Base-by-base conservation (phyloP, 192 early-diverging fungal genomes). In the Coemansia sp. region DNA sequence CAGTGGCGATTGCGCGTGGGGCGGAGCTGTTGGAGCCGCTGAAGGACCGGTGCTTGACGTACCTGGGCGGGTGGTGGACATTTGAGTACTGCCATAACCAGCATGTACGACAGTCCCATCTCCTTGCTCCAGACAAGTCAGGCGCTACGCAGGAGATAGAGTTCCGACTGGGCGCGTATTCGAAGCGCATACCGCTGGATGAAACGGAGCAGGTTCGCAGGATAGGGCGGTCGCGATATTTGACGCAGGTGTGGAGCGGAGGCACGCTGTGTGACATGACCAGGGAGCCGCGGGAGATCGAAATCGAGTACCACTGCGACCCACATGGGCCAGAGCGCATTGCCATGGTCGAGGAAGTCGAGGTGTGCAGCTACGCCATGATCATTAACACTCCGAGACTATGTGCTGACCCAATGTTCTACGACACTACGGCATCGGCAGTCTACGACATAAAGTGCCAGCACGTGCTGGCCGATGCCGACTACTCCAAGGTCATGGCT, bases 291-390 rank as follows among this genome's bases (percentile, higher is more conserved):
- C 84, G 95, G 40, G 78, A 81, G 2, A 81, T 94, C 16, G 90
- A 95, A 67, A 81, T 97, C 21, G 90, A 92, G 89, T 97, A 88
- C 75, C 92, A 94, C 71, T 97, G 95, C 73, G 88, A 88, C 59
- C 62, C 80, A 6, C 73, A 86, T 34, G 57, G 69, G 14, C 63
- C 69, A 1, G 90, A 93, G 34, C 84, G 87, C 39, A 90, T 97
- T 57, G 75, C 86, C 2, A 63, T 73, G 1, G 86, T 93, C 24
- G 78, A 80, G 9, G 95, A 97, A 70, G 66, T 83, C 0, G 70
- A 87, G 4, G 85, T 84, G 0, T 97, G 95, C 75, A 77, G 85
- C 42, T 97, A 97, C 59, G 83, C 89, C 8, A 87, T 94, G 67
- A 78, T 89, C n/a, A 86, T 97, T 17, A 85, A 90, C 63, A 93